Conservation (phyloP, 2,329 filamentous ascomycete genomes). For the Nemania sp. region DNA sequence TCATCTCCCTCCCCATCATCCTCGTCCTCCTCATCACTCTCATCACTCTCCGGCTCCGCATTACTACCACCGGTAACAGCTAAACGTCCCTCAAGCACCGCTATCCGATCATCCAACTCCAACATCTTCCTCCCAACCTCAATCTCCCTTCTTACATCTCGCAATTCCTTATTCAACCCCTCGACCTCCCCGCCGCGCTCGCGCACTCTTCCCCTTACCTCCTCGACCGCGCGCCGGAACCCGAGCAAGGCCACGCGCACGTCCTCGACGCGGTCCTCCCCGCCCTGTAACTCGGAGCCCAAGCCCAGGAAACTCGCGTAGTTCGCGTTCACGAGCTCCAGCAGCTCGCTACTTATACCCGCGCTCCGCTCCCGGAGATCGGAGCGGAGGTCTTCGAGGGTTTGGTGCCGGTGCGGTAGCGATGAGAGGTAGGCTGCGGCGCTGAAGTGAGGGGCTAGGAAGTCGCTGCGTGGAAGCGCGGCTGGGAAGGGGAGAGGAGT, state of each 20-base stretch:
- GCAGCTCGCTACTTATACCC: slow-evolving; percentile 79
- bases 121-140: slow-evolving; percentile 64
- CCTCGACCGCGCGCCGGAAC: slow-evolving; percentile 80
- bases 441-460: slow-evolving; percentile 76
- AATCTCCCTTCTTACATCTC: slow-evolving; percentile 63
- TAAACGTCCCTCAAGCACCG: slow-evolving; percentile 65
- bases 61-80: slow-evolving; percentile 55
- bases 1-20: slow-evolving; percentile 33
- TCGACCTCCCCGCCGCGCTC: slow-evolving; percentile 66
- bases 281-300: slow-evolving; percentile 79
- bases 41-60: slow-evolving; percentile 33
- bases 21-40: slow-evolving; percentile 48
- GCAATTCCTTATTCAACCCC: slow-evolving; percentile 67
- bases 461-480: slow-evolving; percentile 80
- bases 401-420: slow-evolving; percentile 86
- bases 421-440: slow-evolving; percentile 80
- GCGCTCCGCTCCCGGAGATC: slow-evolving; percentile 83
- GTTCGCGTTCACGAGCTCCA: slow-evolving; percentile 94
- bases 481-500: slow-evolving; percentile 85
- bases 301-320: slow-evolving; percentile 89
- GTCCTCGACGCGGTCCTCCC: slow-evolving; percentile 89
- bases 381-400: slow-evolving; percentile 85
- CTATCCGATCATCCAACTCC: slow-evolving; percentile 66
- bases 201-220: slow-evolving; percentile 68
- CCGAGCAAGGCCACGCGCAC: slow-evolving; percentile 84